Evolutionary conservation across 768 basidiomycete species (phyloP).

Genomic region (Leccinum fibrillosum): DNA sequence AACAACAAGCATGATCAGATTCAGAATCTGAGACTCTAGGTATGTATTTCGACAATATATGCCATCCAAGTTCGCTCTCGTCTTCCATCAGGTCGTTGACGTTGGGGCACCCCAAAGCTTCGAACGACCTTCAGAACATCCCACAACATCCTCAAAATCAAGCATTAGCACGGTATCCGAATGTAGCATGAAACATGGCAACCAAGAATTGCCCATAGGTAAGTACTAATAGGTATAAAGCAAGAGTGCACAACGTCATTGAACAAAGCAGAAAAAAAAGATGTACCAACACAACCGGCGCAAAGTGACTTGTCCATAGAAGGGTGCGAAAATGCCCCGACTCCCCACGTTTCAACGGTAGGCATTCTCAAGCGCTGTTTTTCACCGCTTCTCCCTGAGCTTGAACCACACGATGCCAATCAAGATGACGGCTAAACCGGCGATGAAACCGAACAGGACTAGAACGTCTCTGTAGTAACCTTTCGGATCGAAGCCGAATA

Average conservation of each 20-base stretch:
- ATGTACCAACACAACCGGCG: background rate
- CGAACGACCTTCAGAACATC: too few relatives aligned
- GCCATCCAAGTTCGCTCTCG: too few relatives aligned
- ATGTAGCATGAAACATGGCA: background rate
- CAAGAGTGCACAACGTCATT: background rate
- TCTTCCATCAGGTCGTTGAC: too few relatives aligned
- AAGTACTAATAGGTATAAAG: background rate
- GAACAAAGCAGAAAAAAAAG: background rate
- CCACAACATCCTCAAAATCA: too few relatives aligned
- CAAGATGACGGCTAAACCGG: constrained; percentile 71
- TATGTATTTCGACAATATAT: too few relatives aligned
- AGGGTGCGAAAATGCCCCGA: background rate
- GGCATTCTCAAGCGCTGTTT: background rate
- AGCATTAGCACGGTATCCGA: background rate
- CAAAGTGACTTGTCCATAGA: too few relatives aligned
- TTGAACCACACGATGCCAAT: constrained; percentile 74
- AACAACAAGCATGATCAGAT: too few relatives aligned
- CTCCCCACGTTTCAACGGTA: too few relatives aligned
- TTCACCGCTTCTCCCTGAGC: constrained; percentile 71
- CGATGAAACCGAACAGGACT: constrained; percentile 82
- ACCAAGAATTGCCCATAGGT: background rate
- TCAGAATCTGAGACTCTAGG: background rate
- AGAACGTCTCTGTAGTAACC: constrained; percentile 91
- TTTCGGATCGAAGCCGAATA: constrained; percentile 81
- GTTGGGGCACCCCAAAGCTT: too few relatives aligned